Conservation (phyloP, 441 rosid genomes). For the Brassica balearica region DNA sequence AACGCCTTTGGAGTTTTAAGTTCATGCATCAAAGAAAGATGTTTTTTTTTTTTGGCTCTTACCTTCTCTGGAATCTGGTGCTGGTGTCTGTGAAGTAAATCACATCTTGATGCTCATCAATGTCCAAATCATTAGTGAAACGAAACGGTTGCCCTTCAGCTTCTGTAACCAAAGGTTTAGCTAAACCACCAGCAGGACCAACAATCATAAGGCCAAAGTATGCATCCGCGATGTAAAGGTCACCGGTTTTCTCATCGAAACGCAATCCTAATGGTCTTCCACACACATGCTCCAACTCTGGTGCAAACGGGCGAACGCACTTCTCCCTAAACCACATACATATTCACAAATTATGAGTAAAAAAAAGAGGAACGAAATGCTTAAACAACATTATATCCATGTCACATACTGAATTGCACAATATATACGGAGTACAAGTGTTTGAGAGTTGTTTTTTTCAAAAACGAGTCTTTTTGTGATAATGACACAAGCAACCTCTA, state of each 20-base stretch:
- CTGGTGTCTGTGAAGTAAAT: slow-evolving; percentile 83
- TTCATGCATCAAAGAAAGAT: slow-evolving; percentile 4
- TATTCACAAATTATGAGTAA: slow-evolving; percentile 6
- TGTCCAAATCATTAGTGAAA: slow-evolving; percentile 78
- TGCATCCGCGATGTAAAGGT: slow-evolving; percentile 81
- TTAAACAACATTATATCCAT: background rate
- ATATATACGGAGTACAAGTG: background rate
- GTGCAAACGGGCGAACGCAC: slow-evolving; percentile 68
- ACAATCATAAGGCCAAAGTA: slow-evolving; percentile 70
- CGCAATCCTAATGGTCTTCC: slow-evolving; percentile 78
- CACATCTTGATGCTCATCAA: slow-evolving; percentile 60
- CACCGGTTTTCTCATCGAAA: slow-evolving; percentile 65
- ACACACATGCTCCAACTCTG: slow-evolving; percentile 78
- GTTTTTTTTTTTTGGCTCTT: background rate
- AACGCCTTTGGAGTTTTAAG: slow-evolving; percentile 3
- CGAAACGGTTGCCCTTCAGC: slow-evolving; percentile 59
- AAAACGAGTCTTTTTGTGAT: background rate
- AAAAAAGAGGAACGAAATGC: background rate
- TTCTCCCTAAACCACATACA: slow-evolving; percentile 47
- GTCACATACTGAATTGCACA: background rate
- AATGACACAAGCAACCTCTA: background rate
- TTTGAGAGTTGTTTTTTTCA: background rate
- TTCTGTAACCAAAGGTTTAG: slow-evolving; percentile 58
- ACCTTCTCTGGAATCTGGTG: slow-evolving; percentile 70
- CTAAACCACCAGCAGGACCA: slow-evolving; percentile 73